Evolutionary conservation across 495 filamentous ascomycete species (phyloP).

Genomic region (Penicillium silybi): DNA sequence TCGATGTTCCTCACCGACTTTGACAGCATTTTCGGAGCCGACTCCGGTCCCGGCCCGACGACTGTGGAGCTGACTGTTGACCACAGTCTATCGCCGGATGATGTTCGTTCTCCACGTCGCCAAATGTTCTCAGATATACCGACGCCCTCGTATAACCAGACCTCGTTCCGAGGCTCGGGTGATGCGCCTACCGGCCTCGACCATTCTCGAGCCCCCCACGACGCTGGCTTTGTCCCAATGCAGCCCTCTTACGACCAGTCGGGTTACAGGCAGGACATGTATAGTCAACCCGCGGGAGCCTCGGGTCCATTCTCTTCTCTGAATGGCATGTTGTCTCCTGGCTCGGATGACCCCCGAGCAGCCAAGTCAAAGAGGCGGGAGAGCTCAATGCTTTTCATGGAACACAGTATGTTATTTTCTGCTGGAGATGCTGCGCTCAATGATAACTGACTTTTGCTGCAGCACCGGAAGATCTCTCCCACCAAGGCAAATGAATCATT

Average conservation of each 20-base stretch:
- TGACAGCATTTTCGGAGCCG: conserved; percentile 73
- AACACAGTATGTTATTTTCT: conserved; percentile 16
- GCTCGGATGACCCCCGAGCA: conserved; percentile 32
- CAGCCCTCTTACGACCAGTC: conserved; percentile 55
- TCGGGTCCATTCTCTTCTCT: conserved; percentile 35
- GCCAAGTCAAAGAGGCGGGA: conserved; percentile 53
- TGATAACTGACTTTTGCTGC: not conserved
- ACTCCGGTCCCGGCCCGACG: conserved; percentile 12
- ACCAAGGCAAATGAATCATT: conserved; percentile 13
- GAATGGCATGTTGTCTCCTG: conserved; percentile 39
- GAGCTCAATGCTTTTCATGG: conserved; percentile 57
- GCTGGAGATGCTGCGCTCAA: not conserved
- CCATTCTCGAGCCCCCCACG: conserved; percentile 30
- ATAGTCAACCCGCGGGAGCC: conserved; percentile 20
- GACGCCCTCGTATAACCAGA: conserved; percentile 61
- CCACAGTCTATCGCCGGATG: conserved; percentile 49
- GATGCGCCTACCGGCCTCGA: conserved; percentile 20
- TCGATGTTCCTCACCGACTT: conserved; percentile 91
- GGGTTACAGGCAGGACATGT: conserved; percentile 21
- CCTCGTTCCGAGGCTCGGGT: conserved; percentile 44
- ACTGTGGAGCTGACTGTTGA: conserved; percentile 43
- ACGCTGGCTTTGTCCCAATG: conserved; percentile 60
- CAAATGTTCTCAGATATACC: conserved; percentile 70
- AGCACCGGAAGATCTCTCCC: conserved; percentile 10
- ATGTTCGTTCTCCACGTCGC: conserved; percentile 60